Evolutionary conservation across 106 monocot genomes (phyloP), one percentile per base, ranked within the genome.

Genomic region (Narthecium ossifragum): DNA sequence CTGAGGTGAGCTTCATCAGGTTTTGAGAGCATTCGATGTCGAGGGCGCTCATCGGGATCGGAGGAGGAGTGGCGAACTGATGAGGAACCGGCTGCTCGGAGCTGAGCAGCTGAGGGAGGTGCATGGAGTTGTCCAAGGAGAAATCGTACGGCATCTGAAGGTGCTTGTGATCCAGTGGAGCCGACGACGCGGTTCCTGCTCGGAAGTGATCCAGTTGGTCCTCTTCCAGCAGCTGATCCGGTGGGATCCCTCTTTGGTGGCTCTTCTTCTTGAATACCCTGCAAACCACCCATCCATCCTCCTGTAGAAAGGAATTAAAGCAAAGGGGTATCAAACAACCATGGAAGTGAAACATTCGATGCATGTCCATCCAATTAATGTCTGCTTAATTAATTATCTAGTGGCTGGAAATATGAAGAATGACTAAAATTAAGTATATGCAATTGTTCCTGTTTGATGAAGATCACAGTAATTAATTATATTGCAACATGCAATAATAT

Each of bases 81-180:
- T 57, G 29, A 52, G 48, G 24, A n/a, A 34, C 18, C 24, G 77
- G 5, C 15, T 61, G 47, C 38, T 92, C 92, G n/a, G 79, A 31
- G 79, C 80, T 80, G 5, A 86, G 74, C 0, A 92, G 75, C 64
- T 83, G 92, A 5, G 92, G 66, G 61, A 89, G 89, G 54, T 89
- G 89, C 81, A 89, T 85, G 49, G 73, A 70, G 73, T 76, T 66
- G 31, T 77, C 77, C 37, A 74, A 63, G 60, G 73, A 54, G 73
- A 61, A 69, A 36, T 83, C 67, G 51, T 34, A 75, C 55, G 73
- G 83, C 48, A 70, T 60, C 1, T 63, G 75, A 55, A 25, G 33
- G 10, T 72, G 75, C 34, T 66, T 61, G 2, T 49, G 65, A 17
- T 71, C 57, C 9, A 57, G 5, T 23, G 60, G 21, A 9, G 49